Percentiles rank a stretch among this genome's conserved stretches.
These are phyloP conservation scores for Dioszegia crocea DNA, from an alignment of 768 basidiomycete species.

Conservation along the genomic window DNA sequence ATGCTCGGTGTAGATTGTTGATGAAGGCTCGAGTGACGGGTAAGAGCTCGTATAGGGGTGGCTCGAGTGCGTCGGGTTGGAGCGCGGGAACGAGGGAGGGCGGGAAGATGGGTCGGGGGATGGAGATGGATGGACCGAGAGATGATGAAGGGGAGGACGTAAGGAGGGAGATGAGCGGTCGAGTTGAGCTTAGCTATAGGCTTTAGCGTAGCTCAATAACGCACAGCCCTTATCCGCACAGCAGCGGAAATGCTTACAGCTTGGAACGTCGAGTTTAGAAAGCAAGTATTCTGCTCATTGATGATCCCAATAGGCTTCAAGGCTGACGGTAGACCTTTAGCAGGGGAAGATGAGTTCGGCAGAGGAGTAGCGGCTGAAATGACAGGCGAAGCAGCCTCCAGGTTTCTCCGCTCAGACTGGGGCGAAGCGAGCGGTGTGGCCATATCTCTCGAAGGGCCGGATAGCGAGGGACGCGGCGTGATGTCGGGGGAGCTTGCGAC, in stretches of 20 bases:
- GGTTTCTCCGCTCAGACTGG: neutral
- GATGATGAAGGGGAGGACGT: conserved; percentile 48
- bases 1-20: conserved; percentile 35
- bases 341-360: neutral
- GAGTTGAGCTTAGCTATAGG: conserved; percentile 52
- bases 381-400: conserved; percentile 1
- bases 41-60: conserved; percentile 37
- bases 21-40: conserved; percentile 47
- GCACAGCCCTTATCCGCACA: no score
- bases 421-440: conserved; percentile 7
- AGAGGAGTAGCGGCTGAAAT: neutral
- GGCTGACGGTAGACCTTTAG: conserved; percentile 18
- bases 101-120: conserved; percentile 26
- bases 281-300: conserved; percentile 65
- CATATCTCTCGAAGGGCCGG: neutral
- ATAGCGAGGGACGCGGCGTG: conserved; percentile 16
- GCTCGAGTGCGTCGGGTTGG: conserved; percentile 40
- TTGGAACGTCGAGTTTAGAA: conserved; percentile 92
- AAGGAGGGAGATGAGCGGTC: conserved; percentile 33
- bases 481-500: conserved; percentile 14
- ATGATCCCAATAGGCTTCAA: conserved; percentile 47
- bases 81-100: conserved; percentile 39
- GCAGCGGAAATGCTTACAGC: conserved; percentile 53
- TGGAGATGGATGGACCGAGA: conserved; percentile 44
- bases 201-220: conserved; percentile 7